These are phyloP conservation scores for Aspergillus sparsus DNA, from an alignment of 495 filamentous ascomycete genomes.

Conservation along the genomic window DNA sequence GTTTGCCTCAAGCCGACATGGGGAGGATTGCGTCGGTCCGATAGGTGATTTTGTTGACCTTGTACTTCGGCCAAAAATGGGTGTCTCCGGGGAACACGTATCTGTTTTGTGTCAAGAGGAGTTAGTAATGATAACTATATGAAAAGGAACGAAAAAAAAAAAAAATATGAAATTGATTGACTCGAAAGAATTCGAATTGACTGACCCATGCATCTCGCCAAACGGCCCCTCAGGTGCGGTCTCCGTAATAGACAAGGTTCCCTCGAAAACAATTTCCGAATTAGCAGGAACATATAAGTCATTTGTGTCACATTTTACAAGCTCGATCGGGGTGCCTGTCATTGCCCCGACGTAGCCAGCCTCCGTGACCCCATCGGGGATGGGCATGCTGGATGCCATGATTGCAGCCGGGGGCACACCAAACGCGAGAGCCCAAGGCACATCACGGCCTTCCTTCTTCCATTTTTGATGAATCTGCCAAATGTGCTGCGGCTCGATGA, in stretches of 20 bases:
- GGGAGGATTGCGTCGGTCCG: conserved; percentile 37
- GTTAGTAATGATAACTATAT: too few species aligned
- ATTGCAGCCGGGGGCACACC: conserved; percentile 44
- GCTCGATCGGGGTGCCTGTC: conserved; percentile 32
- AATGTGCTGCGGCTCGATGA: conserved; percentile 38
- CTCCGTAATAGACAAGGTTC: conserved; percentile 36
- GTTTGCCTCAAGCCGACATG: conserved; percentile 30
- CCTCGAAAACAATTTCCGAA: conserved; percentile 43
- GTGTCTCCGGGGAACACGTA: conserved; percentile 34
- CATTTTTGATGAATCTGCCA: conserved; percentile 39
- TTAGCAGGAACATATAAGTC: conserved; percentile 39
- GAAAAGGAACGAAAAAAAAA: background rate
- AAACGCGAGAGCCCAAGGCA: conserved; percentile 39
- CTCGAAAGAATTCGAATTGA: too few species aligned
- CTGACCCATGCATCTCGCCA: conserved; percentile 34
- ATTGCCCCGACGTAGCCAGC: conserved; percentile 39
- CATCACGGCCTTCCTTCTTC: conserved; percentile 36
- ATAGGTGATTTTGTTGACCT: conserved; percentile 41
- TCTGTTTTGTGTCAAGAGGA: conserved; percentile 2
- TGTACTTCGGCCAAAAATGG: conserved; percentile 33
- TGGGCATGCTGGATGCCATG: conserved; percentile 41
- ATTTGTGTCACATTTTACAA: conserved; percentile 45
- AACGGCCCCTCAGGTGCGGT: conserved; percentile 40
- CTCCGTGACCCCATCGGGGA: conserved; percentile 38
- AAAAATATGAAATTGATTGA: background rate